Conservation (phyloP, 2,329 filamentous ascomycete genomes). For the Parascedosporium putredinis region DNA sequence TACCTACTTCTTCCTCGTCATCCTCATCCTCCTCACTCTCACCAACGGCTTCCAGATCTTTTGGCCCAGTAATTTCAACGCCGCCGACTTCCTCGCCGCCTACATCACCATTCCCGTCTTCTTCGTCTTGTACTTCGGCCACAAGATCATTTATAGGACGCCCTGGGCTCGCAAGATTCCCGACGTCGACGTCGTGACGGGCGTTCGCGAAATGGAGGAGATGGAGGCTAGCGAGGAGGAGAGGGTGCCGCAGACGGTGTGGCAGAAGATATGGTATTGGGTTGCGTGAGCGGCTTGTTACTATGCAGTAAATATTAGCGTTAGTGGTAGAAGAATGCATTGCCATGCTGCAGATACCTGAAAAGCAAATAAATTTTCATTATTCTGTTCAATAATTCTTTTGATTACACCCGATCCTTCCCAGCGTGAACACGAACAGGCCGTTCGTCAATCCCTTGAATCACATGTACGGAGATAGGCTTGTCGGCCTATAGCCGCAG, state of each 20-base stretch:
- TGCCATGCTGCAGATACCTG: too few relatives aligned
- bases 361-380: too few relatives aligned
- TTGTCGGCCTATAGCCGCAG: too few relatives aligned
- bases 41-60: conserved; percentile 72
- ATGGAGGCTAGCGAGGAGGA: conserved; percentile 36
- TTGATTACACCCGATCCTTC: too few relatives aligned
- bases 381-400: too few relatives aligned
- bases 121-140: conserved; percentile 46
- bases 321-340: neutral
- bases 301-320: neutral
- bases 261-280: conserved; percentile 47
- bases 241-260: conserved; percentile 37
- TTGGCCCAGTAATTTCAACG: conserved; percentile 53
- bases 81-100: conserved; percentile 50
- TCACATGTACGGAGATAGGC: too few relatives aligned
- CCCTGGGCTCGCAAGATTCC: conserved; percentile 28
- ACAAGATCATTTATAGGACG: conserved; percentile 43
- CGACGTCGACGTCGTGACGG: conserved; percentile 46
- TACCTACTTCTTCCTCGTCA: conserved; percentile 46
- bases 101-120: conserved; percentile 57
- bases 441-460: too few relatives aligned
- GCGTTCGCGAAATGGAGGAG: conserved; percentile 53
- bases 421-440: too few relatives aligned
- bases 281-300: conserved; percentile 27
- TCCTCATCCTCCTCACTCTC: conserved; percentile 52